Base-by-base conservation (phyloP, 441 rosid genomes). In the Jatropha podagrica region DNA sequence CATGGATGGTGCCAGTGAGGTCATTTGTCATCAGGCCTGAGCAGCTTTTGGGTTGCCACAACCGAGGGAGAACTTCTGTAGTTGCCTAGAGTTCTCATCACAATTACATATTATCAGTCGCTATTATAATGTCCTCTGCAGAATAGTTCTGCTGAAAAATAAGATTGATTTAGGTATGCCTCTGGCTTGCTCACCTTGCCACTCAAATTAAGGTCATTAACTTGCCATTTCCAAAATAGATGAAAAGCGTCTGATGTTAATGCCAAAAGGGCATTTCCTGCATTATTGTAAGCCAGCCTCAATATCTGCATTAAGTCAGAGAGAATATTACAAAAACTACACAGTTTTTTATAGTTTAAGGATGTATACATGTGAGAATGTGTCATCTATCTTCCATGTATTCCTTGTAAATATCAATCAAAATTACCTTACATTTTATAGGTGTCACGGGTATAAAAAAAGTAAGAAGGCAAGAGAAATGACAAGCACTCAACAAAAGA, bases 251-350 rank as follows among this genome's bases (percentile, higher is more conserved):
- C 80, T 74, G 86, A 83, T 66, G 84, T 81, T 77, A 88, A 78
- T 65, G 88, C 86, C 77, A 88, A 69, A 81, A 88, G 80, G 44
- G 86, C 84, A 79, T 79, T 80, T n/a, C 91, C 91, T 11, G 88
- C 77, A 70, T 83, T 79, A 62, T 77, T 82, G 76, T 86, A 88
- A 69, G 76, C 79, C 58, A 88, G 69, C 51, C 85, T 83, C 41
- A 83, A 81, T 73, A 86, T 81, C 91, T 88, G 87, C 82, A 78
- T 44, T 38, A 5, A 0, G 20, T 68, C 74, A 78, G 46, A 27
- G 55, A 55, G 74, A 62, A 71, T 38, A 60, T 56, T 71, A 27
- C 69, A 44, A 71, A 63, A 66, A 44, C 38, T 18, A 32, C 23
- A 51, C 14, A 4, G 13, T 59, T 52, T 17, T 52, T 4, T 17